Evolutionary conservation across 768 basidiomycete genomes (phyloP), one percentile per base, ranked within the genome.

Genomic region (Candolleomyces eurysporus): DNA sequence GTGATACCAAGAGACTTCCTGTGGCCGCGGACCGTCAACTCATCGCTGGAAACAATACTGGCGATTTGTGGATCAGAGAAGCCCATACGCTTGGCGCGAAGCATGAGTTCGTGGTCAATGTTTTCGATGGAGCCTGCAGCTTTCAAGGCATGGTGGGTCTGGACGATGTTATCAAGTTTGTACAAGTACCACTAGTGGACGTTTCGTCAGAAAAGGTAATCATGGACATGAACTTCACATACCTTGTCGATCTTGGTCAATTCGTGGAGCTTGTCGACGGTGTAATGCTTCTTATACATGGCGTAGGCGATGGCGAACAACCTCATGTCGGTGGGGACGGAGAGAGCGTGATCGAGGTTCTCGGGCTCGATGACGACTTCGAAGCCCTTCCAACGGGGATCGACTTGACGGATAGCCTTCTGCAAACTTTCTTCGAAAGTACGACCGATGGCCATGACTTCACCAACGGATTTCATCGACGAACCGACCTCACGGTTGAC

Each of bases 371-470:
- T 86, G 68, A 96, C 94, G n/a, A 90, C 93, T 75, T 97, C 96
- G 70, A 99, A 99, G 4, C 97, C 97, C 71, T 91, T 87, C 87
- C 93, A 99, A 32, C 92, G 86, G 31, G 97, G 97, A 73, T 98
- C 96, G 42, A 98, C 91, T 79, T 97, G 94, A 64, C 97, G 90
- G 63, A 99, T 91, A 52, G 97, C 97, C 77, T 99, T 99, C 73
- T 98, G 97, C 70, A 99, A 81, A 69, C 92, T 94, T 74, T 99
- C 97, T 76, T 99, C 97, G 67, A 98, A 99, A 1, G 97, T 99
- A 66, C 97, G 90, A 42, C 97, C 97, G 68, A 99, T 98, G 66
- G 96, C 96, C 97, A 99, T 99, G 71, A 99, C 96, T 75, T 99
- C 97, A 58, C 97, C 97, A 58, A 99, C 97, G 16, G 93, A 95